Base-by-base conservation (phyloP, 441 rosid genomes). In the Jatropha podagrica region DNA sequence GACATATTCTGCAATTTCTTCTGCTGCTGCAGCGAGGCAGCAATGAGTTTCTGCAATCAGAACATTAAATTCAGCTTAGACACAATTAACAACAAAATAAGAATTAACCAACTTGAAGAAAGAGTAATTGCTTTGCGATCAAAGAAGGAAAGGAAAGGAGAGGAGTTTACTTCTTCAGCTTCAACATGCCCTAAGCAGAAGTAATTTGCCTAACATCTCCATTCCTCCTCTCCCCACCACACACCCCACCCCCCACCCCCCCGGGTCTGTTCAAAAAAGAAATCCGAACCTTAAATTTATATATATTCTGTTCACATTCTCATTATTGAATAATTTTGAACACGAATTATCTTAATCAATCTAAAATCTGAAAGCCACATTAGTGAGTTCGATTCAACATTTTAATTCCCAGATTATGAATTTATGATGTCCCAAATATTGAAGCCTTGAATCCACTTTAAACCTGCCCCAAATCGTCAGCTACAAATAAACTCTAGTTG, bases 1-100 rank as follows among this genome's bases (percentile, higher is more conserved):
- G 85, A 85, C 89, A 93, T 86, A 74, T 75, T 87, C 83, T 91
- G 92, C 90, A 93, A 81, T 76, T 76, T 92, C 88, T 49, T 88
- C 82, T 90, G 92, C 83, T 95, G 99, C 77, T 81, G 70, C 65
- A 91, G 67, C 3, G 95, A 88, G 20, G 88, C 93, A 61, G 88
- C 89, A 1, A 93, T 90, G 59, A 90, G 92, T 81, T 87, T 93
- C 98, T 95, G 89, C 87, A 82, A 83, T 48, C 54, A 60, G 69
- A 73, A 48, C 4, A 20, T 67, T 51, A 74, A 66, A 2, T 38
- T 18, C 48, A 23, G 9, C 32, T 58, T 66, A 73, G 48, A 54
- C 54, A 40, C 46, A 70, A 44, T 49, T 27, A 44, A 40, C n/a
- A 14, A 42, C 55, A 2, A 2, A 32, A 32, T 32, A 2, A 2